Conservation (phyloP, 2,329 filamentous ascomycete genomes). For the Cercospora zeae-maydis region DNA sequence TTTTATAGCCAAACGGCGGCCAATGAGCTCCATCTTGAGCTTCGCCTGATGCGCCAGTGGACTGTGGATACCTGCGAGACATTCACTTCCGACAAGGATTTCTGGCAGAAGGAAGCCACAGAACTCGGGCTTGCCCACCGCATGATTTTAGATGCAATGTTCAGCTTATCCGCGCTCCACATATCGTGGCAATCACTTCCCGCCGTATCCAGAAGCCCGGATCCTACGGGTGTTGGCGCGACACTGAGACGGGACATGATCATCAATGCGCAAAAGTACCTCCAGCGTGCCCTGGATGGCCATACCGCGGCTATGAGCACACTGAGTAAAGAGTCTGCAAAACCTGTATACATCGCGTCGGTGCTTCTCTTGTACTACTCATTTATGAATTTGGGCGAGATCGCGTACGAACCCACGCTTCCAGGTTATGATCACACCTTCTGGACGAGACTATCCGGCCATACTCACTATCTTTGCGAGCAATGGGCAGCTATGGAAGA, state of each 20-base stretch:
- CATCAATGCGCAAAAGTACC: constrained; percentile 24
- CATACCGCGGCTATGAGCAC: constrained; percentile 21
- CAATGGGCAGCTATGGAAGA: constrained; percentile 18
- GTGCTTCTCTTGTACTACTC: constrained; percentile 26
- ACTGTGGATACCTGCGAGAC: constrained; percentile 25
- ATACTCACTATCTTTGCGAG: constrained; percentile 22
- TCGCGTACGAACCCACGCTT: constrained; percentile 19
- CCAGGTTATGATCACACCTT: constrained; percentile 23
- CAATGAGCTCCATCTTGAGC: constrained; percentile 22
- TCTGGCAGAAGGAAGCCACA: constrained; percentile 28
- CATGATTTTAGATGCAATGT: constrained; percentile 27
- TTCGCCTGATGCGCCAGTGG: constrained; percentile 31
- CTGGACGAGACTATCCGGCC: constrained; percentile 27
- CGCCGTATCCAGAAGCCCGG: not conserved
- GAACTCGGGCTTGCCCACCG: constrained; percentile 28
- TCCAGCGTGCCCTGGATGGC: constrained; percentile 29
- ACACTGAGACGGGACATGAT: constrained; percentile 23
- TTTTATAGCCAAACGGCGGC: not conserved
- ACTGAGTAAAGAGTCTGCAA: constrained; percentile 22
- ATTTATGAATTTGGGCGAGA: constrained; percentile 27
- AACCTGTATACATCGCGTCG: constrained; percentile 27
- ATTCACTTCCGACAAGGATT: constrained; percentile 26
- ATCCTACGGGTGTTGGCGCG: not conserved
- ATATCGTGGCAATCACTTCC: constrained; percentile 19
- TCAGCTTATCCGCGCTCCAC: constrained; percentile 29